Evolutionary conservation across 2,329 filamentous ascomycete species (phyloP).

Genomic region (Pseudocercospora pini-densiflorae): DNA sequence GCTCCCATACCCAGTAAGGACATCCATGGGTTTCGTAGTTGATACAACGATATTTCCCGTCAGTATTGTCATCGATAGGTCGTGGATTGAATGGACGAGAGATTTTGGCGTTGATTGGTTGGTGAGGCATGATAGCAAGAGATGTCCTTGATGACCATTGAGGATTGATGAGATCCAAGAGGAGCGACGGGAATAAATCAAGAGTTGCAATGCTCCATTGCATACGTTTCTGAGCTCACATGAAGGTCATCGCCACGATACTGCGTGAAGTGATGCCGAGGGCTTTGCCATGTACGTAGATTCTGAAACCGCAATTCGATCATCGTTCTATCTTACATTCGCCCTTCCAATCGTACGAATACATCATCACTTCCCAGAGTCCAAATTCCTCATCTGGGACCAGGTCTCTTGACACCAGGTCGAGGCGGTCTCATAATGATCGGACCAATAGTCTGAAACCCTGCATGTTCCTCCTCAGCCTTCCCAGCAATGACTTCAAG

Average conservation of each 20-base stretch:
- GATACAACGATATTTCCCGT: neutral
- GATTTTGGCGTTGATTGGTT: neutral
- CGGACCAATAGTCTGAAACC: neutral
- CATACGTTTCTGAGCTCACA: neutral
- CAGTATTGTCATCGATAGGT: neutral
- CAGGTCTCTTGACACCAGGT: neutral
- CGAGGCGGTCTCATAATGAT: neutral
- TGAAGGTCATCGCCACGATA: neutral
- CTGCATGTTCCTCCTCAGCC: slow-evolving; percentile 14
- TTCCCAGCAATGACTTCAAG: slow-evolving; percentile 21
- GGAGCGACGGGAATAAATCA: neutral
- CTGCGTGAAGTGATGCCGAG: neutral
- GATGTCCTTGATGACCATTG: neutral
- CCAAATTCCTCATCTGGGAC: neutral
- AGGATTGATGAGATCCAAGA: neutral
- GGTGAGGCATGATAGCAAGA: neutral
- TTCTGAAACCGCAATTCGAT: neutral
- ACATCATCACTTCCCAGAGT: neutral
- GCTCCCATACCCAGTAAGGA: neutral
- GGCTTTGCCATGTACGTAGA: neutral
- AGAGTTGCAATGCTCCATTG: neutral
- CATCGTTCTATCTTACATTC: neutral
- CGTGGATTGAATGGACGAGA: neutral
- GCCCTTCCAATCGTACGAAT: neutral
- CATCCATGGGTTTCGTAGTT: neutral